These are phyloP conservation scores for Zopfochytrium polystomum DNA, from an alignment of 371 early-diverging fungal species.

Conservation along the genomic window DNA sequence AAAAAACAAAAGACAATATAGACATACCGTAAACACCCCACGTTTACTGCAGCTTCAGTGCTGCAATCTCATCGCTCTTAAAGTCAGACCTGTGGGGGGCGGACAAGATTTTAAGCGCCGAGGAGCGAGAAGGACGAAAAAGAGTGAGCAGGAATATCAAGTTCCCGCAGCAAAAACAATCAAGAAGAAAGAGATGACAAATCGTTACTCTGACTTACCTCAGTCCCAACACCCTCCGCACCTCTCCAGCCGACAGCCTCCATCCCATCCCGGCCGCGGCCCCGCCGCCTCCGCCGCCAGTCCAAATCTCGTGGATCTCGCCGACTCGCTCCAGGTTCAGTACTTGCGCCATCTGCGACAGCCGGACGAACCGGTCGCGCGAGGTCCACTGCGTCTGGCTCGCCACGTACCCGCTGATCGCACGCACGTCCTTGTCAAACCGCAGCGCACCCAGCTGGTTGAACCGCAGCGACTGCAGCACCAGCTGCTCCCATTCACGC, in stretches of 20 bases:
- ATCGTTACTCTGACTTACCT: too few relatives aligned
- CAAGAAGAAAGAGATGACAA: too few relatives aligned
- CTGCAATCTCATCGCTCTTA: slow-evolving; percentile 25
- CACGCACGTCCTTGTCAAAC: slow-evolving; percentile 86
- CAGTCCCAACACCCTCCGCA: slow-evolving; percentile 27
- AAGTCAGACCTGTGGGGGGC: slow-evolving; percentile 27
- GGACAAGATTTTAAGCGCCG: background rate
- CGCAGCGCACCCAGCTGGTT: slow-evolving; percentile 79
- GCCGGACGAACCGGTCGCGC: slow-evolving; percentile 71
- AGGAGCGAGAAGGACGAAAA: background rate
- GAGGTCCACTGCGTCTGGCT: slow-evolving; percentile 60
- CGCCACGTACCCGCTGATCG: slow-evolving; percentile 67
- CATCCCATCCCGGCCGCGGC: slow-evolving; percentile 48
- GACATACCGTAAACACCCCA: too few relatives aligned
- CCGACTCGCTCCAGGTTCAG: slow-evolving; percentile 73
- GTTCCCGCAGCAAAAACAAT: too few relatives aligned
- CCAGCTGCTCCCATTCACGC: slow-evolving; percentile 81
- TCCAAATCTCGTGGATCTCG: slow-evolving; percentile 72
- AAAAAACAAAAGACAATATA: too few relatives aligned
- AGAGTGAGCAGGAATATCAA: too few relatives aligned
- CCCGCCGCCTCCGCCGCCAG: slow-evolving; percentile 53
- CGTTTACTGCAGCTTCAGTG: slow-evolving; percentile 23
- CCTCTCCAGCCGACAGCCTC: slow-evolving; percentile 64
- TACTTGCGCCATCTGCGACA: slow-evolving; percentile 76
- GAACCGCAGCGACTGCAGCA: slow-evolving; percentile 74